These are phyloP conservation scores for Auricularia cornea DNA, from an alignment of 768 basidiomycete species.

Conservation along the genomic window DNA sequence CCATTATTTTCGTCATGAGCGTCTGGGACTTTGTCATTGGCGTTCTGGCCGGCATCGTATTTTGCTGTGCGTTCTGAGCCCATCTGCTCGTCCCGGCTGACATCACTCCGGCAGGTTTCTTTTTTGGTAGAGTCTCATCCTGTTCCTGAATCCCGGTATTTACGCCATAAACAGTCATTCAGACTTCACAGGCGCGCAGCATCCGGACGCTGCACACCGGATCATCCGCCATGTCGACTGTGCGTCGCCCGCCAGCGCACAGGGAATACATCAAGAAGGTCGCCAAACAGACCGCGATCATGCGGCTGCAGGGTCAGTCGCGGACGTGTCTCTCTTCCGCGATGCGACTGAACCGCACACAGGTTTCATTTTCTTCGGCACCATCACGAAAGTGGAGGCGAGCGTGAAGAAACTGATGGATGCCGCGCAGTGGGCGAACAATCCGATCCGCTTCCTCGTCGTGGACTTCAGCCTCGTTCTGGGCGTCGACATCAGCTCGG, in stretches of 20 bases:
- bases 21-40: constrained; percentile 91
- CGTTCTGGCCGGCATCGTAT: constrained; percentile 83
- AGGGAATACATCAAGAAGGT: constrained; percentile 87
- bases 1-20: constrained; percentile 90
- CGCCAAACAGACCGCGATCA: constrained; percentile 81
- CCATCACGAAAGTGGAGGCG: constrained; percentile 84
- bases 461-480: constrained; percentile 79
- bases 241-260: constrained; percentile 81
- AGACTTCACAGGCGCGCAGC: constrained; percentile 78
- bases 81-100: too few species aligned
- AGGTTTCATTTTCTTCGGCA: constrained; percentile 90
- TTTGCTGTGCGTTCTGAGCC: constrained; percentile 67
- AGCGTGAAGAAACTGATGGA: constrained; percentile 71
- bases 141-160: neutral
- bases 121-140: constrained; percentile 43
- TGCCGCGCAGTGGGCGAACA: constrained; percentile 56
- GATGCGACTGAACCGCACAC: neutral
- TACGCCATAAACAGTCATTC: constrained; percentile 47
- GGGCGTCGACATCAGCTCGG: constrained; percentile 90
- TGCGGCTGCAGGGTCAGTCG: constrained; percentile 68
- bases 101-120: constrained; percentile 74
- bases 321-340: neutral
- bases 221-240: constrained; percentile 79
- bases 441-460: constrained; percentile 83
- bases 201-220: constrained; percentile 82